Percentiles rank a stretch among this genome's conserved stretches.
phyloP scores from a whole-genome alignment of 2,329 filamentous ascomycete species.

The Fusarium napiforme region DNA sequence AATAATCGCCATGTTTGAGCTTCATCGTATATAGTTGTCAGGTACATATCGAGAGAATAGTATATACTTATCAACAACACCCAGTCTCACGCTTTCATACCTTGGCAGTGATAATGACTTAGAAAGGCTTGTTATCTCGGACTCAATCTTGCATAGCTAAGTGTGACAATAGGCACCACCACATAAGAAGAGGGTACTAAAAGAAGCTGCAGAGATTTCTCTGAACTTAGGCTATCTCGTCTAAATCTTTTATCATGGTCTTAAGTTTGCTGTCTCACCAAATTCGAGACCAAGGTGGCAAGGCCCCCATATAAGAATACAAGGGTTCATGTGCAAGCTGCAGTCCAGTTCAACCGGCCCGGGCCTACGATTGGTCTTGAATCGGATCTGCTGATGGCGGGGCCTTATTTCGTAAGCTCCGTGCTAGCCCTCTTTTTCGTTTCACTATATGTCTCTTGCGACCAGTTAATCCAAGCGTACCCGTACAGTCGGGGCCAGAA shows the following conservation, averaged over 20 bases:
- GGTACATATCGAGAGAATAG: not conserved
- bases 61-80: rapidly evolving
- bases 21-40: not conserved
- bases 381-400: not conserved
- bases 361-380: not conserved
- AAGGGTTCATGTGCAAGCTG: not conserved
- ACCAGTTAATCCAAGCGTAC: rapidly evolving
- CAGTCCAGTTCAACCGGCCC: rapidly evolving
- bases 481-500: not conserved
- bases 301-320: not conserved
- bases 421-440: not conserved
- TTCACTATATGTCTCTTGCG: rapidly evolving
- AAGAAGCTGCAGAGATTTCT: rapidly evolving
- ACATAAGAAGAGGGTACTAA: not conserved
- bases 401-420: not conserved
- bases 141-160: not conserved
- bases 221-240: not conserved
- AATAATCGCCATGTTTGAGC: not conserved
- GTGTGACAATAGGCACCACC: too few relatives aligned
- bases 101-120: not conserved
- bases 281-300: too few relatives aligned
- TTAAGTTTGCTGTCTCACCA: not conserved
- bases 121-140: not conserved
- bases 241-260: not conserved
- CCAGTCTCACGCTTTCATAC: not conserved